A percentile compares a stretch with the other conserved stretches of the same genome.
These are phyloP conservation scores for Cutaneotrichosporon sp. DNA, from an alignment of 1,284 basidiomycete genomes.

Conservation along the genomic window DNA sequence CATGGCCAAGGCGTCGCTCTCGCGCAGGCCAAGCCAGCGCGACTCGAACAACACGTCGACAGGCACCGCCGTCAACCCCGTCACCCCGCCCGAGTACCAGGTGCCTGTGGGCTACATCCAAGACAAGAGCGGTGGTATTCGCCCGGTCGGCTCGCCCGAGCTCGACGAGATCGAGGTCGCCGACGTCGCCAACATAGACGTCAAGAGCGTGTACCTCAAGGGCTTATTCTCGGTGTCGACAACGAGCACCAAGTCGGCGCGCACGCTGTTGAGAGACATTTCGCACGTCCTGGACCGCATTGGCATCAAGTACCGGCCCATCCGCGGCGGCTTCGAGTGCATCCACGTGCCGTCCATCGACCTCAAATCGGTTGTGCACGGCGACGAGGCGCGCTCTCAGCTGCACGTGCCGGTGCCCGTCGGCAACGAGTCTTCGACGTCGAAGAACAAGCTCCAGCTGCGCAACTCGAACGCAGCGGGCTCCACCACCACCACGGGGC, in stretches of 20 bases:
- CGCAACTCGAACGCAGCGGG: slow-evolving; percentile 15
- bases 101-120: slow-evolving; percentile 23
- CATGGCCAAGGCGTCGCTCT: slow-evolving; percentile 35
- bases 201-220: slow-evolving; percentile 86
- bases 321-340: slow-evolving; percentile 90
- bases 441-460: slow-evolving; percentile 23
- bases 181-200: slow-evolving; percentile 56
- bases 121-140: slow-evolving; percentile 27
- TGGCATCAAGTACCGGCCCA: slow-evolving; percentile 91
- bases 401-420: slow-evolving; percentile 23
- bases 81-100: slow-evolving; percentile 33
- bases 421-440: slow-evolving; percentile 20
- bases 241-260: slow-evolving; percentile 85
- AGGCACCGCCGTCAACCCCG: slow-evolving; percentile 13
- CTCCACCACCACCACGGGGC: slow-evolving; percentile 9
- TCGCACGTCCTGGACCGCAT: slow-evolving; percentile 85
- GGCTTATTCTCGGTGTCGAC: slow-evolving; percentile 93
- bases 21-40: slow-evolving; percentile 33
- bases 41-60: slow-evolving; percentile 18
- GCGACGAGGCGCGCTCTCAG: slow-evolving; percentile 39
- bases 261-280: slow-evolving; percentile 79
- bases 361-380: slow-evolving; percentile 64
- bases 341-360: slow-evolving; percentile 93
- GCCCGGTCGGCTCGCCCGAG: slow-evolving; percentile 22
- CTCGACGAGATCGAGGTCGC: slow-evolving; percentile 28